Conservation (phyloP, 2,329 filamentous ascomycete genomes). For the Peltaster fructicola region DNA sequence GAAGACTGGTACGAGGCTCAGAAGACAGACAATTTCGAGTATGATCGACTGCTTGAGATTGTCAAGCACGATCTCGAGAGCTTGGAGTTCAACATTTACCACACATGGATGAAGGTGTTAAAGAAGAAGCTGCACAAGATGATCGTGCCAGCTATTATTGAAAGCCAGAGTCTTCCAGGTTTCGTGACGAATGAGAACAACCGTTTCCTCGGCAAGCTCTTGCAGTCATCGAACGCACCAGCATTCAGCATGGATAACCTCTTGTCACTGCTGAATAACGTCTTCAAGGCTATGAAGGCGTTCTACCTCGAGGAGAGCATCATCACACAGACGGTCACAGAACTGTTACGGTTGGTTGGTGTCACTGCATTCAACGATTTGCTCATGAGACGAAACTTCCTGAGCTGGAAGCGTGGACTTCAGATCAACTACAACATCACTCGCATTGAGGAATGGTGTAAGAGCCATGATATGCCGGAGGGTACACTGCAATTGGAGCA, state of each 20-base stretch:
- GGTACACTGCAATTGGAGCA: slow-evolving; percentile 94
- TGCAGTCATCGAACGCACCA: slow-evolving; percentile 74
- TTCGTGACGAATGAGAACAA: slow-evolving; percentile 99
- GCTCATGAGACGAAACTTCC: slow-evolving; percentile 92
- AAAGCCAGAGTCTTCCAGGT: slow-evolving; percentile 91
- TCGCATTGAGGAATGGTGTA: slow-evolving; percentile 98
- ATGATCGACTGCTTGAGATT: slow-evolving; percentile 90
- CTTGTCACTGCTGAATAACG: slow-evolving; percentile 84
- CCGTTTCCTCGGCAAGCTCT: slow-evolving; percentile 89
- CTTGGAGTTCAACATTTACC: slow-evolving; percentile 98
- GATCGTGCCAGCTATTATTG: slow-evolving; percentile 98
- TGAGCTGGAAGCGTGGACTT: slow-evolving; percentile 96
- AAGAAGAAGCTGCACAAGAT: slow-evolving; percentile 99
- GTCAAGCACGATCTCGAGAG: slow-evolving; percentile 98
- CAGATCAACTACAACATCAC: slow-evolving; percentile 99
- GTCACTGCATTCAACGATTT: slow-evolving; percentile 98
- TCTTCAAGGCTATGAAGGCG: slow-evolving; percentile 96
- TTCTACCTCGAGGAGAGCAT: slow-evolving; percentile 96
- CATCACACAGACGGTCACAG: slow-evolving; percentile 86
- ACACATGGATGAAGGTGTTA: slow-evolving; percentile 99
- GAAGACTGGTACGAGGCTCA: slow-evolving; percentile 99
- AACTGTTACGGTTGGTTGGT: slow-evolving; percentile 79
- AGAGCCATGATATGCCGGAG: slow-evolving; percentile 98
- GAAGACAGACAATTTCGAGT: slow-evolving; percentile 98
- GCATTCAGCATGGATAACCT: slow-evolving; percentile 99